These are phyloP conservation scores for Solanum sparsipilum DNA, from an alignment of 257 asterid species.

Conservation along the genomic window DNA sequence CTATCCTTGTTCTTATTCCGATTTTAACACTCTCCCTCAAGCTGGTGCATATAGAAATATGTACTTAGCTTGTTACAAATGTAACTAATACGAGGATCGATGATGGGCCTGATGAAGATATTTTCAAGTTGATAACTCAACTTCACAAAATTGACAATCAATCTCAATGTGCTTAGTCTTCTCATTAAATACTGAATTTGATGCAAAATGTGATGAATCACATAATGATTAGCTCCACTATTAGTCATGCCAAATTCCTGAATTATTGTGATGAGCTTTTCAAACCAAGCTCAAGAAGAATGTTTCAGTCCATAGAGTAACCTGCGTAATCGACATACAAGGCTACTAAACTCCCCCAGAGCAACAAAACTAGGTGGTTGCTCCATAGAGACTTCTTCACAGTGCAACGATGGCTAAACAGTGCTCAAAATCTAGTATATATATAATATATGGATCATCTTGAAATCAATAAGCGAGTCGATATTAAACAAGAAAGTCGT, in stretches of 20 bases:
- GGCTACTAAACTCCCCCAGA: not conserved
- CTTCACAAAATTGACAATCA: not conserved
- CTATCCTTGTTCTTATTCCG: not conserved
- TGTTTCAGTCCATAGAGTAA: not conserved
- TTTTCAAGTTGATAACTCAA: not conserved
- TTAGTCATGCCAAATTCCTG: not conserved
- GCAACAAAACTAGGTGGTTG: not conserved
- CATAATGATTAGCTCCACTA: not conserved
- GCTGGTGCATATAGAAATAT: not conserved
- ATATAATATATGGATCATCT: not conserved
- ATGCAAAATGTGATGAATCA: not conserved
- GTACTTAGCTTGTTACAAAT: not conserved
- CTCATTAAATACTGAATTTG: not conserved
- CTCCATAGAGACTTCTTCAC: no score
- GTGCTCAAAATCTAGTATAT: no score
- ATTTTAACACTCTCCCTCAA: not conserved
- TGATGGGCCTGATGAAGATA: not conserved
- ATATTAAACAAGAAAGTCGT: not conserved
- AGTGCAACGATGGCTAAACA: not conserved
- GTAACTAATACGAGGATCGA: not conserved
- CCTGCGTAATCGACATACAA: not conserved
- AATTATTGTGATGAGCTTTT: not conserved
- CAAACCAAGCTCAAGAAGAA: not conserved
- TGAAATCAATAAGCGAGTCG: not conserved
- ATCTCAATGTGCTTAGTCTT: not conserved